These are phyloP conservation scores for Saxophila tyrrhenica DNA, from an alignment of 495 filamentous ascomycete species.

Conservation along the genomic window DNA sequence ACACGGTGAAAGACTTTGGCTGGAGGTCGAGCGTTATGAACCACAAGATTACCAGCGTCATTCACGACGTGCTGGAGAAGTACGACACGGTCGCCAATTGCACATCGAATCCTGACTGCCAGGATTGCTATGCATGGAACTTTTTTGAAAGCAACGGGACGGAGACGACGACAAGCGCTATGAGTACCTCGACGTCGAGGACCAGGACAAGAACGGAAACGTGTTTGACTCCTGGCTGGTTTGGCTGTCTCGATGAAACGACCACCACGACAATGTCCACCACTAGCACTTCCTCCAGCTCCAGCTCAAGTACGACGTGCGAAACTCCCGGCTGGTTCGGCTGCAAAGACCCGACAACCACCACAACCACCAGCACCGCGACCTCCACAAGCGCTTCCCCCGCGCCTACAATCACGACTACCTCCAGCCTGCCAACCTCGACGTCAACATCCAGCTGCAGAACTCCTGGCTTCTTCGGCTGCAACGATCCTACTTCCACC, in stretches of 20 bases:
- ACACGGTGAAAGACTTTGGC: slow-evolving; percentile 77
- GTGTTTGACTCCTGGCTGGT: slow-evolving; percentile 82
- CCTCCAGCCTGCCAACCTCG: slow-evolving; percentile 40
- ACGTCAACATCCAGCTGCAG: slow-evolving; percentile 22
- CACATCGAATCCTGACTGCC: slow-evolving; percentile 60
- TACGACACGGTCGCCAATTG: slow-evolving; percentile 74
- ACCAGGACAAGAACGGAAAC: slow-evolving; percentile 66
- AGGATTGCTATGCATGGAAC: slow-evolving; percentile 88
- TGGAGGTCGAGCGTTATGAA: slow-evolving; percentile 80
- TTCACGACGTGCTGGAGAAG: slow-evolving; percentile 68
- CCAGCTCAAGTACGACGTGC: slow-evolving; percentile 29
- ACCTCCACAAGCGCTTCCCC: slow-evolving; percentile 16
- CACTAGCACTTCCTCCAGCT: slow-evolving; percentile 33
- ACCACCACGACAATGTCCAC: slow-evolving; percentile 38
- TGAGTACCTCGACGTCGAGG: slow-evolving; percentile 39
- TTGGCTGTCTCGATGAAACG: slow-evolving; percentile 56
- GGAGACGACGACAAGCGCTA: slow-evolving; percentile 49
- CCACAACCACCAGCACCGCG: slow-evolving; percentile 26
- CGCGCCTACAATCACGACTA: slow-evolving; percentile 17
- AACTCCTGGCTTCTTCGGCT: slow-evolving; percentile 25
- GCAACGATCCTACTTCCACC: slow-evolving; percentile 27
- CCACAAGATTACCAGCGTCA: slow-evolving; percentile 76
- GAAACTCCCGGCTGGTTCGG: slow-evolving; percentile 34
- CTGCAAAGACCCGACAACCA: slow-evolving; percentile 28
- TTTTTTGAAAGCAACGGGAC: slow-evolving; percentile 85